Evolutionary conservation across 2,329 filamentous ascomycete genomes (phyloP).

Genomic region (Elsinoe perseae): DNA sequence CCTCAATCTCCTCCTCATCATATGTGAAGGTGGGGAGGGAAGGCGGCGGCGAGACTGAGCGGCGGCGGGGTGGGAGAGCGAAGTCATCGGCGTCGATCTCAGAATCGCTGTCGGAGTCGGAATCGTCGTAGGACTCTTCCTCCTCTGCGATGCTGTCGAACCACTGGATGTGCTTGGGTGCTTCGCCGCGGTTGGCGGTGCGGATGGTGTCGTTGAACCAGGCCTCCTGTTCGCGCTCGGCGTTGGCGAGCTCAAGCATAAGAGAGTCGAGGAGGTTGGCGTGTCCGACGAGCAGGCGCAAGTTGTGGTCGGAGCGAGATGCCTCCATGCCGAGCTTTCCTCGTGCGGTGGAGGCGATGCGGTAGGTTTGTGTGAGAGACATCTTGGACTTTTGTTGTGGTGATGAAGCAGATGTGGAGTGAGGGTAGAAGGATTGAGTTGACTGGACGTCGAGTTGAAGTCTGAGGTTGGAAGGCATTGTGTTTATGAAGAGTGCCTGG

Average conservation of each 20-base stretch:
- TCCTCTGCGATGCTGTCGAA: conserved; percentile 71
- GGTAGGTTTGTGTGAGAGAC: conserved; percentile 98
- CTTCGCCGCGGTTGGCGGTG: conserved; percentile 56
- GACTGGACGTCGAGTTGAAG: conserved; percentile 23
- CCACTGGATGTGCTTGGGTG: conserved; percentile 74
- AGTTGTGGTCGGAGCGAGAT: conserved; percentile 83
- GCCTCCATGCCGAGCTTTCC: conserved; percentile 93
- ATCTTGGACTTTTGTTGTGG: conserved; percentile 67
- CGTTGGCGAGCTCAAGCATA: conserved; percentile 85
- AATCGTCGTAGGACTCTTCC: conserved; percentile 51
- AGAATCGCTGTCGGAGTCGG: conserved; percentile 37
- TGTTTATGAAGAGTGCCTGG: conserved; percentile 18
- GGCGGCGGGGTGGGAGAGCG: conserved; percentile 29
- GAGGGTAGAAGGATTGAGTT: conserved; percentile 37
- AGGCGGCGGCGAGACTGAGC: conserved; percentile 32
- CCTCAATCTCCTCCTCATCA: conserved; percentile 33
- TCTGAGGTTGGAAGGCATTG: conserved; percentile 45
- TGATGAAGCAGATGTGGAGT: conserved; percentile 36
- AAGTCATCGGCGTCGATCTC: conserved; percentile 47
- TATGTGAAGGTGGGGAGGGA: conserved; percentile 37
- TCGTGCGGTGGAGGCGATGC: conserved; percentile 91
- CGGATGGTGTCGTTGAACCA: conserved; percentile 97
- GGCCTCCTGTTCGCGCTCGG: conserved; percentile 88
- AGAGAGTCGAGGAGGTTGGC: conserved; percentile 95
- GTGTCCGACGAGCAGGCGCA: conserved; percentile 90